Conservation (phyloP, 2,329 filamentous ascomycete genomes). For the Xylariaceae sp. region DNA sequence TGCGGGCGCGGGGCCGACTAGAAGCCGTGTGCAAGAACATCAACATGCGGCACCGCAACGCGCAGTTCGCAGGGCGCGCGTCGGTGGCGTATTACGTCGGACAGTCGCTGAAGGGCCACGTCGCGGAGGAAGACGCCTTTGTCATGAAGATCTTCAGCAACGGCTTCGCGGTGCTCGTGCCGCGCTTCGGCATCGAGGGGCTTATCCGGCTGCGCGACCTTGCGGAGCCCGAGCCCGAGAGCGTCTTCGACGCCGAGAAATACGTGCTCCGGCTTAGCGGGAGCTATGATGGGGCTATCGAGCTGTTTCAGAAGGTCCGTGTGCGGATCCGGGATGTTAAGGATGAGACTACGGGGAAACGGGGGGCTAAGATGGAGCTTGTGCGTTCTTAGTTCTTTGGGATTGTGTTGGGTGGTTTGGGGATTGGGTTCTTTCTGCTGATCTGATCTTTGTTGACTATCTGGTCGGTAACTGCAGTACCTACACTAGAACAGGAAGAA, state of each 20-base stretch:
- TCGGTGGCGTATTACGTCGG: constrained; percentile 98
- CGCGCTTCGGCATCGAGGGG: constrained; percentile 91
- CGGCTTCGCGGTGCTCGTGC: constrained; percentile 94
- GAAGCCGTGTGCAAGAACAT: constrained; percentile 97
- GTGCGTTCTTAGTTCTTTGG: constrained; percentile 31
- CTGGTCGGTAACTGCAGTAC: too few species aligned
- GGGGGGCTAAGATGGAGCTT: constrained; percentile 76
- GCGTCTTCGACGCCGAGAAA: constrained; percentile 78
- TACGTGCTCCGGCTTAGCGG: constrained; percentile 67
- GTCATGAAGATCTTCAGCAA: constrained; percentile 98
- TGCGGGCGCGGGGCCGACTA: constrained; percentile 77
- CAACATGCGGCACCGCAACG: constrained; percentile 94
- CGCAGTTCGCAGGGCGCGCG: constrained; percentile 88
- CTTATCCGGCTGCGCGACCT: constrained; percentile 83
- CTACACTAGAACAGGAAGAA: too few species aligned
- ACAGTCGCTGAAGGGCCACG: constrained; percentile 78
- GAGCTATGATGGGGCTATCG: constrained; percentile 57
- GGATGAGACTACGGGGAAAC: constrained; percentile 94
- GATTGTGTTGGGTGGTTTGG: too few species aligned
- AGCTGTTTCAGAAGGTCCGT: constrained; percentile 86
- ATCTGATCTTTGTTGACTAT: too few species aligned
- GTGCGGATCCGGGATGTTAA: constrained; percentile 89
- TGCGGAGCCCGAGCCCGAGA: constrained; percentile 70
- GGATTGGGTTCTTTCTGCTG: too few species aligned
- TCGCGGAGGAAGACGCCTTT: constrained; percentile 83